Conservation (phyloP, 1,284 basidiomycete genomes). For the Ceratorhiza oryzae-sativae region DNA sequence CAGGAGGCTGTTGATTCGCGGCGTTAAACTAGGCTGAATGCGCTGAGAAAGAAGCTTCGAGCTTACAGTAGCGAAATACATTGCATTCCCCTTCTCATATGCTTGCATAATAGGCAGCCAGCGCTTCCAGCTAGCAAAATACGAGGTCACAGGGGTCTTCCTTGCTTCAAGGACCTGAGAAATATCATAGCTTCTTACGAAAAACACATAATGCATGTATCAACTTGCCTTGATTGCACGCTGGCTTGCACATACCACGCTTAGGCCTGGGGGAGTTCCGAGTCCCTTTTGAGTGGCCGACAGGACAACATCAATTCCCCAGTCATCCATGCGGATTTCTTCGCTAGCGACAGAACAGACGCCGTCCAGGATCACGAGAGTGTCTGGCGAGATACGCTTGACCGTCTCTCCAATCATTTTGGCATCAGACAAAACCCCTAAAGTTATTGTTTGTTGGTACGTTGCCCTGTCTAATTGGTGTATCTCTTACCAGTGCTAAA, state of each 20-base stretch:
- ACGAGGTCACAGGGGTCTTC: constrained; percentile 74
- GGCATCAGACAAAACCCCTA: constrained; percentile 85
- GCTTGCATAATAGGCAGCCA: constrained; percentile 95
- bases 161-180: constrained; percentile 73
- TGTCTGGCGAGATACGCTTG: constrained; percentile 81
- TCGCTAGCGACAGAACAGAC: constrained; percentile 97
- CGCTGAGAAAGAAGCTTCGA: neutral
- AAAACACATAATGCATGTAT: constrained; percentile 16
- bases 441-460: neutral
- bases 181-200: too few relatives aligned
- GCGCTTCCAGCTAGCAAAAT: constrained; percentile 91
- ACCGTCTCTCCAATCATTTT: constrained; percentile 81
- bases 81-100: constrained; percentile 75
- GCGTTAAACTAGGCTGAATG: neutral
- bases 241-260: constrained; percentile 82
- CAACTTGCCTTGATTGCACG: constrained; percentile 71
- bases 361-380: constrained; percentile 88
- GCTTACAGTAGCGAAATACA: constrained; percentile 83
- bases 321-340: constrained; percentile 93
- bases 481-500: constrained; percentile 75
- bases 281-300: constrained; percentile 96
- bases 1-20: constrained; percentile 59
- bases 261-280: constrained; percentile 92
- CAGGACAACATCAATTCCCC: constrained; percentile 91
- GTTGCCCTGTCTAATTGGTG: constrained; percentile 32